A percentile compares a stretch with the other conserved stretches of the same genome.
Conservation (phyloP, 1,284 basidiomycete genomes). For the Macrocystidia cucumis region DNA sequence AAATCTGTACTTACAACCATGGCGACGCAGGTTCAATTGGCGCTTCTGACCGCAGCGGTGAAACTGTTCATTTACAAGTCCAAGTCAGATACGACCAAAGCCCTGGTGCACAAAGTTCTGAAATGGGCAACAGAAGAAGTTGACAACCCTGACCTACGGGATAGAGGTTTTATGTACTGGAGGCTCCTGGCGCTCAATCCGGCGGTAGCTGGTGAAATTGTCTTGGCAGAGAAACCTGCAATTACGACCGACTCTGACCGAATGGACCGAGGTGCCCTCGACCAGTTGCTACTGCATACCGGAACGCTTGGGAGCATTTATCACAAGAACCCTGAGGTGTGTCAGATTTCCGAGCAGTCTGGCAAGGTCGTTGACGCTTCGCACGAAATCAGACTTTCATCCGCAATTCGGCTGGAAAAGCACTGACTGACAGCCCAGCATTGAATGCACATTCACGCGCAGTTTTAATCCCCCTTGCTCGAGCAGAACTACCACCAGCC, state of each 20-base stretch:
- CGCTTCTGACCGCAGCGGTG: conserved; percentile 90
- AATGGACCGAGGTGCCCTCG: conserved; percentile 93
- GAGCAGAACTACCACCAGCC: conserved; percentile 39
- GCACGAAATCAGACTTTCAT: conserved; percentile 83
- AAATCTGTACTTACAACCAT: not conserved
- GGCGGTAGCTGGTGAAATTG: conserved; percentile 81
- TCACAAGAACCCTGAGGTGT: conserved; percentile 83
- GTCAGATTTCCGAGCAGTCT: no score
- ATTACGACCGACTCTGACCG: conserved; percentile 98
- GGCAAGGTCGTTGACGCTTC: no score
- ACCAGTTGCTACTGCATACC: conserved; percentile 80
- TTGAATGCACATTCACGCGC: conserved; percentile 68
- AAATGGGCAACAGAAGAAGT: conserved; percentile 98
- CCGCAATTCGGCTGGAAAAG: conserved; percentile 67
- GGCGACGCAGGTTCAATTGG: conserved; percentile 78
- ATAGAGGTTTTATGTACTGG: conserved; percentile 99
- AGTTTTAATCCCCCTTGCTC: conserved; percentile 56
- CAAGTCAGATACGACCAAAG: conserved; percentile 78
- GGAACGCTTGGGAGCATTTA: conserved; percentile 83
- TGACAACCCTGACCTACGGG: conserved; percentile 94
- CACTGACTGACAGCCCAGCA: conserved; percentile 70
- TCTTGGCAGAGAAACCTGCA: conserved; percentile 90
- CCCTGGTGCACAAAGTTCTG: conserved; percentile 90
- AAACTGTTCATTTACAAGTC: conserved; percentile 96
- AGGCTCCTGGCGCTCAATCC: conserved; percentile 93